Base-by-base conservation (phyloP, 2,329 filamentous ascomycete genomes). In the Ophiocordyceps camponoti-saundersi region DNA sequence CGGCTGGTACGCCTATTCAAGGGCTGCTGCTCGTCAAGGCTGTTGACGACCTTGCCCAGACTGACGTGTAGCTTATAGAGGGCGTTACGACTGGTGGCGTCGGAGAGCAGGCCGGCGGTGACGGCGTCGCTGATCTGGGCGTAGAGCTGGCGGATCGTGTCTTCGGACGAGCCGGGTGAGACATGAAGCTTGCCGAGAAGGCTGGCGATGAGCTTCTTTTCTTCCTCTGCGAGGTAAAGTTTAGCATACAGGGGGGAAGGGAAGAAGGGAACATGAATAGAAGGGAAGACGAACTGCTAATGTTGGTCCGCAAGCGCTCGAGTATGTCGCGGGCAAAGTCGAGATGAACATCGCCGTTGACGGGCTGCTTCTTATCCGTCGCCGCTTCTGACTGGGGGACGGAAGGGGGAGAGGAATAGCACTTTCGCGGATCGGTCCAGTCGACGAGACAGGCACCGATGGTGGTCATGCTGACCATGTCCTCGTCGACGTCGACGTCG, bases 391-490 rank as follows among this genome's bases (percentile, higher is more conserved):
- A 65, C 1, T 71, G 56, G 1, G 65, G 55, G 5, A 64, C 68
- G 52, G 67, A 72, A 48, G 61, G 73, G 64, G 64, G 68, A 52
- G 67, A 72, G 48, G 61, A 73, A 64, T 65, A 84, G 65, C 67
- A 85, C 61, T 93, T 89, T 45, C 90, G 73, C 36, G 89, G 88
- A 61, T 96, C 90, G 0, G 90, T 96, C 92, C 90, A 96, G 60
- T 96, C 90, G 1, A 89, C 78, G 8, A 96, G 67, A 57, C 88
- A 90, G 3, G 85, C 79, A 1, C 85, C 87, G 48, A 94, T 85
- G 3, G 80, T 77, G 42, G 77, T 74, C 52, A 93, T 74, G 54
- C 81, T 79, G 10, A 90, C 84, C 79, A 93, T 88, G 52, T 79
- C 81, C 48, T 84, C 82, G 36, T 77, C 77, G 12, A 84, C 77